These are phyloP conservation scores for Colletotrichum cordylinicola DNA, from an alignment of 2,329 filamentous ascomycete genomes.

Conservation along the genomic window DNA sequence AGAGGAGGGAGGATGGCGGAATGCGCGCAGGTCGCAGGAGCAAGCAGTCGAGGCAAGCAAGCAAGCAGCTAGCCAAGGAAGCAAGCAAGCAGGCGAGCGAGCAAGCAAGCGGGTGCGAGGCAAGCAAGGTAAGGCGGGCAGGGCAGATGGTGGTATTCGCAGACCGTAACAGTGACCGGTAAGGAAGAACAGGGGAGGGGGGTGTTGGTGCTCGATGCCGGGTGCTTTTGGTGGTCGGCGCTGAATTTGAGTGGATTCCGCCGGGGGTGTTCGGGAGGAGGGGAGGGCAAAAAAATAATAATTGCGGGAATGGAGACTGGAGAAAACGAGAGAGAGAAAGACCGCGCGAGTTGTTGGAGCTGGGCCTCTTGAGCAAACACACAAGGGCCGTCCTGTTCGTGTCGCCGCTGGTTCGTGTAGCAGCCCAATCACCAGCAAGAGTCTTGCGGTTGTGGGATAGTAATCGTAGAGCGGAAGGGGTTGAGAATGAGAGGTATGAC, in stretches of 20 bases:
- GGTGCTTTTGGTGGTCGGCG: not conserved
- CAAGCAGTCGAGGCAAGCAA: not conserved
- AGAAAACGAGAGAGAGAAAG: not conserved
- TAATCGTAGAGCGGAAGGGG: not conserved
- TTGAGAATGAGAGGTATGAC: not conserved
- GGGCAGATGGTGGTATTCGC: not conserved
- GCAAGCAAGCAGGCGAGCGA: not conserved
- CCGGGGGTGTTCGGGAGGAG: not conserved
- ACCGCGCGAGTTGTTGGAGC: not conserved
- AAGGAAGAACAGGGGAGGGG: not conserved
- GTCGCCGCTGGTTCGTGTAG: not conserved
- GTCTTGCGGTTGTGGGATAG: not conserved
- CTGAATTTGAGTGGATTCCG: not conserved
- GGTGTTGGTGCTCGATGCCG: not conserved
- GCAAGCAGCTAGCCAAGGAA: not conserved
- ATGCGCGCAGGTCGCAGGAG: not conserved
- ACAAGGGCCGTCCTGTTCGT: not conserved
- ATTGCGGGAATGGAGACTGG: not conserved
- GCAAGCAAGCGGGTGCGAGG: not conserved
- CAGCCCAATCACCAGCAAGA: not conserved
- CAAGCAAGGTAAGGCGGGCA: not conserved
- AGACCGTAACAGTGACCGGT: not conserved
- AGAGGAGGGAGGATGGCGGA: not conserved
- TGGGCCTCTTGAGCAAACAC: not conserved
- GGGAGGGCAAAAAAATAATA: not conserved